A percentile compares a stretch with the other conserved stretches of the same genome.
These are phyloP conservation scores for maize (Zea mays) DNA, from an alignment of 176 grass and related monocot genomes.

Conservation along the genomic window DNA sequence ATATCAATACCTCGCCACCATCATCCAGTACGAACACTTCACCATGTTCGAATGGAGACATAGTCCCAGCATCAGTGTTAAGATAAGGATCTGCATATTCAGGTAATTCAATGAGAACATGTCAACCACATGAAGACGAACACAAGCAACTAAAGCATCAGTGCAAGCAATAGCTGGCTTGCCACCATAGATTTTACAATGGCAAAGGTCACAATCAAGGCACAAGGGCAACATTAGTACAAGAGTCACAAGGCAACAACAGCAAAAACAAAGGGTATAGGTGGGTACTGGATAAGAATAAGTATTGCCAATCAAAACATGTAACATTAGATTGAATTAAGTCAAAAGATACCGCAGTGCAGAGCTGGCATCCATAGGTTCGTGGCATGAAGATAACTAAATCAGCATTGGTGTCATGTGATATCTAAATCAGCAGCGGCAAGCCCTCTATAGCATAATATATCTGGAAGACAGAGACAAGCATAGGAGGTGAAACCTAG, in stretches of 20 bases:
- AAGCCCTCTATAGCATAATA: constrained; percentile 26
- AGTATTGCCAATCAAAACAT: constrained; percentile 40
- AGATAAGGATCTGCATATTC: constrained; percentile 58
- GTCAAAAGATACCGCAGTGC: constrained; percentile 35
- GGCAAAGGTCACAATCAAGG: constrained; percentile 36
- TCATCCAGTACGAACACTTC: constrained; percentile 72
- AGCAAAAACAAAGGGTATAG: constrained; percentile 62
- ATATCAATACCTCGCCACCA: constrained; percentile 63
- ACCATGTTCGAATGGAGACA: constrained; percentile 66
- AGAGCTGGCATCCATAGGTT: constrained; percentile 41
- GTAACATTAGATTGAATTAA: constrained; percentile 37
- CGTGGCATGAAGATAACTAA: constrained; percentile 6
- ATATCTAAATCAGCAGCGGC: constrained; percentile 35
- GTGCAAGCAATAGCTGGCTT: constrained; percentile 48
- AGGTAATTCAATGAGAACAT: constrained; percentile 32
- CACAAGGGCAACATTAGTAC: constrained; percentile 36
- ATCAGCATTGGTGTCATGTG: not conserved
- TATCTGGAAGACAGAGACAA: constrained; percentile 39
- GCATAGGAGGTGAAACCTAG: constrained; percentile 43
- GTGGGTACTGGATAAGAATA: constrained; percentile 54
- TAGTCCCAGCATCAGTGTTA: constrained; percentile 68
- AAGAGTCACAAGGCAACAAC: constrained; percentile 52
- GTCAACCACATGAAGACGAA: constrained; percentile 48
- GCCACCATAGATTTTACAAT: constrained; percentile 55
- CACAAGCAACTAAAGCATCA: constrained; percentile 36